These are phyloP conservation scores for Trichosporon faecale DNA, from an alignment of 1,284 basidiomycete species.

Conservation along the genomic window DNA sequence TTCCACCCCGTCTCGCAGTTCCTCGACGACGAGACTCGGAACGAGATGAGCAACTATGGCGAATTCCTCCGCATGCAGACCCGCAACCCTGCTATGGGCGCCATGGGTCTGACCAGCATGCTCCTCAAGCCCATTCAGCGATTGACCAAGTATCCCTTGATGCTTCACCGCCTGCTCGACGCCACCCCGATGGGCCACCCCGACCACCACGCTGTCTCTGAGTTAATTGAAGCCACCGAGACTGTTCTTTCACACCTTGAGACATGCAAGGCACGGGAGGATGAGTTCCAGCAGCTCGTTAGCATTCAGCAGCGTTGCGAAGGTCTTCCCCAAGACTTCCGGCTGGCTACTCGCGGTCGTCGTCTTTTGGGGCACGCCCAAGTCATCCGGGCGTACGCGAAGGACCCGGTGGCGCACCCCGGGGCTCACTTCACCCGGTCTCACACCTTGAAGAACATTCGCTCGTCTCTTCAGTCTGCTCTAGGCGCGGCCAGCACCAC, in stretches of 20 bases:
- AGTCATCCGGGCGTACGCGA: constrained; percentile 49
- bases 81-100: constrained; percentile 63
- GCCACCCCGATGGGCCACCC: constrained; percentile 66
- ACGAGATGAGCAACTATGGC: constrained; percentile 66
- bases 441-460: constrained; percentile 18
- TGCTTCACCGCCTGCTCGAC: constrained; percentile 60
- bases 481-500: neutral
- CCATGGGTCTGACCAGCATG: constrained; percentile 63
- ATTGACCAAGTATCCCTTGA: constrained; percentile 61
- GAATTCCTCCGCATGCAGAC: constrained; percentile 78
- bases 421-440: constrained; percentile 23
- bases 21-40: constrained; percentile 60
- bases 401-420: constrained; percentile 16
- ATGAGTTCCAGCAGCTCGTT: constrained; percentile 71
- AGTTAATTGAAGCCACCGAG: constrained; percentile 65
- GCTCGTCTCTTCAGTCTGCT: constrained; percentile 1
- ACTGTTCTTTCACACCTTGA: constrained; percentile 69
- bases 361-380: constrained; percentile 67
- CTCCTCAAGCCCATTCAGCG: constrained; percentile 72
- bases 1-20: constrained; percentile 62
- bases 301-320: constrained; percentile 61
- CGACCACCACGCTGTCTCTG: constrained; percentile 65
- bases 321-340: constrained; percentile 59
- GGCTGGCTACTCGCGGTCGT: constrained; percentile 67
- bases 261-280: constrained; percentile 77